Evolutionary conservation across 345 rosid genomes (phyloP).

Genomic region (Eucalyptus viminalis): DNA sequence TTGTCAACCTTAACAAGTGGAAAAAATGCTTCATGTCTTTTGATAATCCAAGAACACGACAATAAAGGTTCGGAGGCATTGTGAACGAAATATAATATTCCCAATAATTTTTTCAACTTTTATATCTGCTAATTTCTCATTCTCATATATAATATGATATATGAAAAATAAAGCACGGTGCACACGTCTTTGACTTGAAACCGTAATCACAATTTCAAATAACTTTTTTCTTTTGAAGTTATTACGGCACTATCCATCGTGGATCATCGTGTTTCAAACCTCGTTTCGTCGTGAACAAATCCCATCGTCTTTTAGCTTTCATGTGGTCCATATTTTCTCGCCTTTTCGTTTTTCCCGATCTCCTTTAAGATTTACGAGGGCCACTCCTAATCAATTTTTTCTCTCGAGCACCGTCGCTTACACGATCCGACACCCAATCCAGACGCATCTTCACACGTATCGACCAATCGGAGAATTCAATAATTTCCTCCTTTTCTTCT

Average conservation of each 20-base stretch:
- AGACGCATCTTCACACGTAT: neutral
- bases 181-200: neutral
- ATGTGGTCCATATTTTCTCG: neutral
- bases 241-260: rapidly evolving
- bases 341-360: neutral
- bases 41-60: neutral
- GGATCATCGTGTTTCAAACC: neutral
- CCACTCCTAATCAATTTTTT: neutral
- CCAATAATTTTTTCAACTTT: neutral
- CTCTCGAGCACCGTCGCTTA: neutral
- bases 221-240: neutral
- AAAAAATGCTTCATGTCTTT: neutral
- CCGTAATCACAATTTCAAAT: neutral
- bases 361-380: neutral
- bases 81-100: neutral
- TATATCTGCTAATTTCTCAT: neutral
- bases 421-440: neutral
- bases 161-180: neutral
- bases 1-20: neutral
- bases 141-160: neutral
- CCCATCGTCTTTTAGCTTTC: neutral
- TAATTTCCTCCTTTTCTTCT: neutral
- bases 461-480: neutral
- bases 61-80: neutral
- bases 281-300: neutral